Percentiles rank a stretch among this genome's conserved stretches.
phyloP scores from a whole-genome alignment of 495 filamentous ascomycete species.

The Tuber aestivum region DNA sequence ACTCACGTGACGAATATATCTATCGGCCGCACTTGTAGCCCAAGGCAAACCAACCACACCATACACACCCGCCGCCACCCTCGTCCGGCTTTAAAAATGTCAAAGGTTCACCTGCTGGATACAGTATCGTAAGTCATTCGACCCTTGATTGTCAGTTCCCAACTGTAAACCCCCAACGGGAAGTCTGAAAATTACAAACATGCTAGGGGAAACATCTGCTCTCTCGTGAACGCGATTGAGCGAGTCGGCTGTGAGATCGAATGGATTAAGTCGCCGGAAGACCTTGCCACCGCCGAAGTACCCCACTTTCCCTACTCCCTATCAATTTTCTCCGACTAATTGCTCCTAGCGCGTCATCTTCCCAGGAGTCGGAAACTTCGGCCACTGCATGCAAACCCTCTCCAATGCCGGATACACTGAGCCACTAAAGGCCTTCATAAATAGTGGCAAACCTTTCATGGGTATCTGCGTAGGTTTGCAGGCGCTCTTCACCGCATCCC shows the following conservation, averaged over 20 bases:
- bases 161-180: not conserved
- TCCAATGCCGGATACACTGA: conserved; percentile 70
- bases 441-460: conserved; percentile 90
- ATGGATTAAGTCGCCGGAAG: conserved; percentile 80
- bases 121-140: conserved; percentile 34
- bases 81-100: conserved; percentile 52
- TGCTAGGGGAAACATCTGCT: conserved; percentile 74
- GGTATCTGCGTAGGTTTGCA: conserved; percentile 95
- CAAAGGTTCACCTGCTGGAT: conserved; percentile 86
- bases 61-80: not conserved
- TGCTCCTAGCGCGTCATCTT: conserved; percentile 60
- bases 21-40: no score
- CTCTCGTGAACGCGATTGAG: conserved; percentile 94
- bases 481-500: conserved; percentile 77
- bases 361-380: conserved; percentile 94
- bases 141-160: not conserved
- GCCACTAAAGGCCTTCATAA: conserved; percentile 72
- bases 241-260: conserved; percentile 85
- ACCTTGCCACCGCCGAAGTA: conserved; percentile 80
- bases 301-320: conserved; percentile 19
- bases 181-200: conserved; percentile 26
- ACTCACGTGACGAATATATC: no score
- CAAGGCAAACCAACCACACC: not conserved
- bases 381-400: conserved; percentile 84
- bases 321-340: conserved; percentile 6